phyloP scores from a whole-genome alignment of 176 grass and related monocot species.

The Miscanthus lutarioriparius region DNA sequence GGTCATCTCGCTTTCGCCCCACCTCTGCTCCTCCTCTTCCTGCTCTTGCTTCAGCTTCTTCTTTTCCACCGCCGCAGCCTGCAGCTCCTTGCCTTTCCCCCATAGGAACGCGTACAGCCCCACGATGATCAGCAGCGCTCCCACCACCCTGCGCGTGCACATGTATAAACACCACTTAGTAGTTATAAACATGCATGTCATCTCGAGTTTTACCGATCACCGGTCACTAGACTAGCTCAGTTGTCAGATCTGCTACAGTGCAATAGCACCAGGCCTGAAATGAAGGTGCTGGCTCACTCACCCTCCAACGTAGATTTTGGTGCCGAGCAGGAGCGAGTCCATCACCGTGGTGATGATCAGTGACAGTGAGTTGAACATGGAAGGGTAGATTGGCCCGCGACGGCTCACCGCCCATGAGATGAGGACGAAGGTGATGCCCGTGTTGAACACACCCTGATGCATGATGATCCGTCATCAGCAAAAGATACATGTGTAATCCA shows the following conservation, averaged over 20 bases:
- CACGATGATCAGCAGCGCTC: conserved; percentile 28
- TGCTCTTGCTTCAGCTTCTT: not conserved
- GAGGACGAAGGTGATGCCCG: conserved; percentile 35
- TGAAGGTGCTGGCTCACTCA: not conserved
- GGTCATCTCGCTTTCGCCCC: not conserved
- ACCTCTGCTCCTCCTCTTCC: not conserved
- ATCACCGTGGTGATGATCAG: conserved; percentile 26
- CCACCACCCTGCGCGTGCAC: not conserved
- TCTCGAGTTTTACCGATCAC: too few species aligned
- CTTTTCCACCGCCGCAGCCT: not conserved
- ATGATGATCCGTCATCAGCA: not conserved
- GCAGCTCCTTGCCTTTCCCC: conserved; percentile 39
- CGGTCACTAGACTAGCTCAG: not conserved
- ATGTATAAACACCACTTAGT: not conserved
- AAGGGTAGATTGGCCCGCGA: conserved; percentile 45
- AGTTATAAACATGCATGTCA: too few species aligned
- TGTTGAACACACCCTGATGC: conserved; percentile 37
- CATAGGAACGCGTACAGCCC: conserved; percentile 43
- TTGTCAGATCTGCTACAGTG: not conserved
- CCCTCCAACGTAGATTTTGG: conserved; percentile 40
- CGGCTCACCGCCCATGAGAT: conserved; percentile 36
- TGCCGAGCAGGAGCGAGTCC: conserved; percentile 18
- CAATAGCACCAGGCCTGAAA: not conserved
- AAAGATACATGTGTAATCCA: not conserved
- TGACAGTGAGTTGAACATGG: conserved; percentile 50